Conservation (phyloP, 2,329 filamentous ascomycete genomes). For the Pseudocercospora fijiensis region DNA sequence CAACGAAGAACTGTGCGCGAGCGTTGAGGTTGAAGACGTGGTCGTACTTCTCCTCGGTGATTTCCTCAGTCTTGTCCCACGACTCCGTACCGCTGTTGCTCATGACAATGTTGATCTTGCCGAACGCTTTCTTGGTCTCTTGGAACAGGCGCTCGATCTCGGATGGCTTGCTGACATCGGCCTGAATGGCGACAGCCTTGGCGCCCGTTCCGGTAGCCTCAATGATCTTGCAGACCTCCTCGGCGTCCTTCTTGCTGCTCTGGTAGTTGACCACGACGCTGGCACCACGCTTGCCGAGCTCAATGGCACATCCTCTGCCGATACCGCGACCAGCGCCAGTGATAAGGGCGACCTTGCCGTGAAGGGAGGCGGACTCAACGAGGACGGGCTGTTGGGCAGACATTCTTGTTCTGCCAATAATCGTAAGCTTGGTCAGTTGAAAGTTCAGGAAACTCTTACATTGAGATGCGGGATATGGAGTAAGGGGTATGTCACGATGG, state of each 20-base stretch:
- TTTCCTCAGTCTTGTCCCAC: slow-evolving; percentile 67
- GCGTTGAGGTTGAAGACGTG: slow-evolving; percentile 69
- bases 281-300: slow-evolving; percentile 65
- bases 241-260: slow-evolving; percentile 51
- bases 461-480: slow-evolving; percentile 13
- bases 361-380: slow-evolving; percentile 51
- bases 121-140: slow-evolving; percentile 44
- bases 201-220: slow-evolving; percentile 49
- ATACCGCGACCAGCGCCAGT: slow-evolving; percentile 67
- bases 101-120: slow-evolving; percentile 53
- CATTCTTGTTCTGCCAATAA: slow-evolving; percentile 26
- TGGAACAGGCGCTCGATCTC: slow-evolving; percentile 61
- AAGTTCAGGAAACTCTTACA: slow-evolving; percentile 3
- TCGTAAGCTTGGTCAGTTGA: background rate
- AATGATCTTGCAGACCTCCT: slow-evolving; percentile 51
- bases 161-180: slow-evolving; percentile 54
- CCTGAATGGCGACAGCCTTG: slow-evolving; percentile 58
- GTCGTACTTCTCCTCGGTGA: slow-evolving; percentile 69
- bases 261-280: slow-evolving; percentile 67
- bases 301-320: slow-evolving; percentile 64
- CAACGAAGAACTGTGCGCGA: slow-evolving; percentile 73
- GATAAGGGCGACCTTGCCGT: slow-evolving; percentile 59
- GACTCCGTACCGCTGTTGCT: slow-evolving; percentile 61
- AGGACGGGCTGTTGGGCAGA: slow-evolving; percentile 35
- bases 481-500: background rate